Percentiles rank a stretch among this genome's conserved stretches.
Conservation (phyloP, 1,284 basidiomycete genomes). For the Trametes polyzona region DNA sequence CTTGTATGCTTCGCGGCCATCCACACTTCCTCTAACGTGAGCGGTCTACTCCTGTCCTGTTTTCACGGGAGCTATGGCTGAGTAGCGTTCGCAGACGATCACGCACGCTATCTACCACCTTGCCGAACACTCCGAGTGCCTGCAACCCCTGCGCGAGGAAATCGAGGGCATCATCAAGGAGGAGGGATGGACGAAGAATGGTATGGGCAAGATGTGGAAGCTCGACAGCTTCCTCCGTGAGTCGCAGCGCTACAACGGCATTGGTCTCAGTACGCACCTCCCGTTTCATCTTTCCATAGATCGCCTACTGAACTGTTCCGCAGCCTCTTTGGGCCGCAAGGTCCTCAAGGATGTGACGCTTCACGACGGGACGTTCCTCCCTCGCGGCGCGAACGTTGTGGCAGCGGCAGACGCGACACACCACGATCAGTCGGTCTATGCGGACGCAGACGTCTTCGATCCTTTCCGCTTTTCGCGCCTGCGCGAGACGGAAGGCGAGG, state of each 20-base stretch:
- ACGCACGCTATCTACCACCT: conserved; percentile 44
- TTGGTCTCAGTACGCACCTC: conserved; percentile 25
- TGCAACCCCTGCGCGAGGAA: conserved; percentile 49
- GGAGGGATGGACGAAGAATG: conserved; percentile 49
- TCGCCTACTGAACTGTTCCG: background rate
- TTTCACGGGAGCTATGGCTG: background rate
- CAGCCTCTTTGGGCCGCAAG: conserved; percentile 18
- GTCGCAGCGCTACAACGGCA: conserved; percentile 40
- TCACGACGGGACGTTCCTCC: conserved; percentile 46
- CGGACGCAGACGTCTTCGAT: conserved; percentile 43
- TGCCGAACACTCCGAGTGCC: conserved; percentile 43
- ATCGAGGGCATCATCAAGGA: conserved; percentile 39
- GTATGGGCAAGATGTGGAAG: conserved; percentile 48
- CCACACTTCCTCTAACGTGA: conserved; percentile 35
- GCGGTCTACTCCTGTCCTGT: background rate
- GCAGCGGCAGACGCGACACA: conserved; percentile 45
- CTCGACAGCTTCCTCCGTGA: conserved; percentile 60
- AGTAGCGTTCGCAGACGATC: conserved; percentile 32
- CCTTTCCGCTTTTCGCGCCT: conserved; percentile 50
- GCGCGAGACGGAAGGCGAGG: conserved; percentile 30
- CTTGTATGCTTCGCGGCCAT: conserved; percentile 37
- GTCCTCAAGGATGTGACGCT: conserved; percentile 41
- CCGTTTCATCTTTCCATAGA: background rate
- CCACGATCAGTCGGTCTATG: conserved; percentile 44
- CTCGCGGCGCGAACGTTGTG: conserved; percentile 44